Percentiles rank a stretch among this genome's conserved stretches.
phyloP scores from a whole-genome alignment of 768 basidiomycete species.

The Rubroboletus satanas region DNA sequence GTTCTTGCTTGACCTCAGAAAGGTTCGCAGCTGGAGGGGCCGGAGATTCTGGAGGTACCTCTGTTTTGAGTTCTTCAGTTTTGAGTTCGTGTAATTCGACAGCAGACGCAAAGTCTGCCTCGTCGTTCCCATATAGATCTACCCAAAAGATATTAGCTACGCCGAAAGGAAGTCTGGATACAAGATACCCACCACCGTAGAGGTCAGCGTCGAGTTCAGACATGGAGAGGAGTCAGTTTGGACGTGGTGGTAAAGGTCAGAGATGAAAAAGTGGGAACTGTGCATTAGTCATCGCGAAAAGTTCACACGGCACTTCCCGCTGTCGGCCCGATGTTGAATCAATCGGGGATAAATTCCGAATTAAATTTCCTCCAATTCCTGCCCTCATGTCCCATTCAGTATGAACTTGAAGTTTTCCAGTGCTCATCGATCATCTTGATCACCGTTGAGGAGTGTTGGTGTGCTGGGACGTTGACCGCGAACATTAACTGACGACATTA shows the following conservation, averaged over 20 bases:
- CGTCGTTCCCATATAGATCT: slow-evolving; percentile 70
- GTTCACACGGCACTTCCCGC: slow-evolving; percentile 24
- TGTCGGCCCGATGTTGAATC: slow-evolving; percentile 13
- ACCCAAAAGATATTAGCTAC: not conserved
- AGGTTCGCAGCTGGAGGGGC: slow-evolving; percentile 17
- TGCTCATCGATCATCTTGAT: not conserved
- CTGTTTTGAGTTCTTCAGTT: slow-evolving; percentile 27
- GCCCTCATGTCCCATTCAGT: not conserved
- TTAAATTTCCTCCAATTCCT: not conserved
- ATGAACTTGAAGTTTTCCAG: not conserved
- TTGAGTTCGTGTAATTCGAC: slow-evolving; percentile 36
- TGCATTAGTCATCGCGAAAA: slow-evolving; percentile 26
- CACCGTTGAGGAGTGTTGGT: not conserved
- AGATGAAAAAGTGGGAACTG: slow-evolving; percentile 23
- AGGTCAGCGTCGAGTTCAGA: slow-evolving; percentile 86
- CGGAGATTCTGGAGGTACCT: slow-evolving; percentile 22
- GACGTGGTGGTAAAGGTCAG: slow-evolving; percentile 36
- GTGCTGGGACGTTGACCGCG: not conserved
- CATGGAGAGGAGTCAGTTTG: slow-evolving; percentile 37
- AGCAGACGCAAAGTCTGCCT: slow-evolving; percentile 54
- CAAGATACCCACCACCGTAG: slow-evolving; percentile 64
- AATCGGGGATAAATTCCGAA: not conserved
- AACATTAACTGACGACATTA: not conserved
- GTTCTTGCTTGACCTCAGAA: slow-evolving; percentile 20
- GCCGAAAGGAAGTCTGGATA: not conserved